phyloP scores from a whole-genome alignment of 108 stramenopile species.

The Chaetoceros tenuissimus region DNA sequence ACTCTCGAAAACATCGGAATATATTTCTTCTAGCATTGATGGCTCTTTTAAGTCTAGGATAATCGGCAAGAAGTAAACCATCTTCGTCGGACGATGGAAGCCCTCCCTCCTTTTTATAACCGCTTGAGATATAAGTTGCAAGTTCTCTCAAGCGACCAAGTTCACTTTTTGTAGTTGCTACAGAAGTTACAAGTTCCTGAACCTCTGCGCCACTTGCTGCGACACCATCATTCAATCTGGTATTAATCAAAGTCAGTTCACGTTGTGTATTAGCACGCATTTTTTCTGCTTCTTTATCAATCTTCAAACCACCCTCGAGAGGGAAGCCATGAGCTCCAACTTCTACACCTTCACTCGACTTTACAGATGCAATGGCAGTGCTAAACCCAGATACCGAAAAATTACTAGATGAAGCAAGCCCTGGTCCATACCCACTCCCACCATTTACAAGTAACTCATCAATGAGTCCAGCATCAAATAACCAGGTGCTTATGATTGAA shows the following conservation, averaged over 20 bases:
- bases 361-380: background rate
- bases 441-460: slow-evolving; percentile 69
- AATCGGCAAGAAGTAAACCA: slow-evolving; percentile 57
- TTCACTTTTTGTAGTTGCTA: slow-evolving; percentile 71
- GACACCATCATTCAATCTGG: slow-evolving; percentile 81
- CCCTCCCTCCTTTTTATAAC: background rate
- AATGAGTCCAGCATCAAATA: slow-evolving; percentile 81
- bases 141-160: slow-evolving; percentile 72
- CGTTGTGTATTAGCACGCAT: slow-evolving; percentile 51
- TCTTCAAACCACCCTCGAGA: slow-evolving; percentile 61
- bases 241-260: slow-evolving; percentile 70
- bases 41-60: slow-evolving; percentile 68
- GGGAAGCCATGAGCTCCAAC: slow-evolving; percentile 60
- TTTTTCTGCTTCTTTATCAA: slow-evolving; percentile 83
- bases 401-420: slow-evolving; percentile 8
- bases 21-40: slow-evolving; percentile 80
- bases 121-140: slow-evolving; percentile 71
- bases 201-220: slow-evolving; percentile 79
- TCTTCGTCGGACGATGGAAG: slow-evolving; percentile 1
- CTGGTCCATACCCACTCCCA: slow-evolving; percentile 24
- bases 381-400: slow-evolving; percentile 3
- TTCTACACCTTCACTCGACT: slow-evolving; percentile 52
- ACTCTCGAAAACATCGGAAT: slow-evolving; percentile 69
- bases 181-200: slow-evolving; percentile 83
- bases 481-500: slow-evolving; percentile 72